Conservation (phyloP, 345 rosid species). For the Fremontodendron californicum region DNA sequence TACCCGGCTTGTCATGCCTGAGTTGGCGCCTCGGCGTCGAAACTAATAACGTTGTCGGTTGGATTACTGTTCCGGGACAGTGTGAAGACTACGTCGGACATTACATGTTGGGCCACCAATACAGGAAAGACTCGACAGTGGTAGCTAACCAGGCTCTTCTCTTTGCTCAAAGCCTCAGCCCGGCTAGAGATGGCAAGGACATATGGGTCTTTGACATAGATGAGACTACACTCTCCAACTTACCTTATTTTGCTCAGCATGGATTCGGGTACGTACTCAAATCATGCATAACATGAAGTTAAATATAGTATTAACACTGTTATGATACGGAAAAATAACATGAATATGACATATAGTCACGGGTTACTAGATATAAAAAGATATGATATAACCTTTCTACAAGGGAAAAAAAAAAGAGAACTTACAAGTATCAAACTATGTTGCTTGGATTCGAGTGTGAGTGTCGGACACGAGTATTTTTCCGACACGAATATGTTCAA, state of each 20-base stretch:
- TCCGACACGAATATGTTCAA: no score
- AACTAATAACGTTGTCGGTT: conserved; percentile 44
- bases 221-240: conserved; percentile 44
- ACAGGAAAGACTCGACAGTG: conserved; percentile 37
- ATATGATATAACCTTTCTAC: no score
- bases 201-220: conserved; percentile 48
- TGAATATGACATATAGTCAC: no score
- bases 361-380: no score
- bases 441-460: no score
- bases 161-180: conserved; percentile 32
- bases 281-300: background rate
- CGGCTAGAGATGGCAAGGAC: conserved; percentile 31
- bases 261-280: conserved; percentile 37
- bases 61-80: conserved; percentile 40
- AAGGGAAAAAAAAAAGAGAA: no score
- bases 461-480: no score
- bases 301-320: no score
- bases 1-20: conserved; percentile 33
- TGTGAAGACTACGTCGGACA: conserved; percentile 48
- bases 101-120: conserved; percentile 48
- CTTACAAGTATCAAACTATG: no score
- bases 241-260: conserved; percentile 28
- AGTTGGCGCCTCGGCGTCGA: conserved; percentile 75
- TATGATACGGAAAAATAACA: no score
- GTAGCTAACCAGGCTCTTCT: conserved; percentile 33